Evolutionary conservation across 2,329 filamentous ascomycete genomes (phyloP).

Genomic region (Curvularia verruculosa): DNA sequence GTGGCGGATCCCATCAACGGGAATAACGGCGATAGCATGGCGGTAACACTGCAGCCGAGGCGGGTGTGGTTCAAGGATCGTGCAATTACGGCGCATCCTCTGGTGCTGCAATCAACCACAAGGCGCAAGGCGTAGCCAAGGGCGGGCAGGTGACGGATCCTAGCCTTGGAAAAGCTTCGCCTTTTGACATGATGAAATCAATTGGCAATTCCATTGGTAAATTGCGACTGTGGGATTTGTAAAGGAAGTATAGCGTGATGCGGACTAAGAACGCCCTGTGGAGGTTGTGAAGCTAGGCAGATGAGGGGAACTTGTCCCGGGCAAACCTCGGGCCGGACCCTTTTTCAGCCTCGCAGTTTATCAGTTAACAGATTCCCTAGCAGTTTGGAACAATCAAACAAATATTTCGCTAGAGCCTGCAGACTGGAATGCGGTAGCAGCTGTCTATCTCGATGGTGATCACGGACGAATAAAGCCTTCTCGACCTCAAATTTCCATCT

Average conservation of each 20-base stretch:
- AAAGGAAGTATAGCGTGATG: not conserved
- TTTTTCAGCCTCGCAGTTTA: not conserved
- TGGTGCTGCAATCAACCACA: not conserved
- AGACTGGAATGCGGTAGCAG: conserved; percentile 55
- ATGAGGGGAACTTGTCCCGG: conserved; percentile 3
- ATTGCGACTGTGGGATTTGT: not conserved
- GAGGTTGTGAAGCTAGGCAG: not conserved
- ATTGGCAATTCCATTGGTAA: not conserved
- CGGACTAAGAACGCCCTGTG: not conserved
- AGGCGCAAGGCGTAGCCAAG: not conserved
- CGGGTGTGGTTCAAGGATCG: not conserved
- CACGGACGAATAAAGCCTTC: no score
- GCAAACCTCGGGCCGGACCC: not conserved
- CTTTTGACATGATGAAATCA: not conserved
- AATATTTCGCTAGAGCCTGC: conserved; percentile 55
- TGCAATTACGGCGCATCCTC: not conserved
- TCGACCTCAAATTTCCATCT: conserved; percentile 63
- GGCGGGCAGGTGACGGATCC: not conserved
- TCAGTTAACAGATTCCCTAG: no score
- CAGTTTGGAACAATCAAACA: conserved; percentile 67
- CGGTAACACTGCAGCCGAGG: conserved; percentile 4
- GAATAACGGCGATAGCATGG: conserved; percentile 10
- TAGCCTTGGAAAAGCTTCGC: not conserved
- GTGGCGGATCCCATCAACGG: conserved; percentile 4
- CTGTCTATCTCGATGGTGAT: conserved; percentile 60